phyloP scores from a whole-genome alignment of 164 flowering plant genomes.

The Vitis rotundifolia region DNA sequence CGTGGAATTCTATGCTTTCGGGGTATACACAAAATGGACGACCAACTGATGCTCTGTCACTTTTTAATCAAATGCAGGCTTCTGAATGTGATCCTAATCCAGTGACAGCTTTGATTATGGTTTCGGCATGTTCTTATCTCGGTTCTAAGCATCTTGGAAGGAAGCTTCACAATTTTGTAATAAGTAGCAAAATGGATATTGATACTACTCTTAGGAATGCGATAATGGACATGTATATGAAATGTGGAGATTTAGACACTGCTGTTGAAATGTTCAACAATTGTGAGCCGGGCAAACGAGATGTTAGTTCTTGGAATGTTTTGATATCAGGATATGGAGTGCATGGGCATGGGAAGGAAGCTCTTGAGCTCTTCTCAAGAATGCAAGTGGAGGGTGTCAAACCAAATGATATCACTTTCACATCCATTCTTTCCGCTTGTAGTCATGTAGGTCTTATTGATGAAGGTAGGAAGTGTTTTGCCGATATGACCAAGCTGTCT shows the following conservation, averaged over 20 bases:
- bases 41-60: conserved; percentile 39
- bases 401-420: conserved; percentile 47
- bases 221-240: conserved; percentile 50
- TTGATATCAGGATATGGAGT: conserved; percentile 48
- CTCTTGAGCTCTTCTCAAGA: conserved; percentile 26
- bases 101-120: conserved; percentile 39
- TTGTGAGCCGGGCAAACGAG: conserved; percentile 16
- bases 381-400: conserved; percentile 40
- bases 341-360: conserved; percentile 44
- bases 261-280: conserved; percentile 32
- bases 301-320: conserved; percentile 43
- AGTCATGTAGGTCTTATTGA: conserved; percentile 50
- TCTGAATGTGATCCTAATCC: conserved; percentile 28
- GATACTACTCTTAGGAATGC: conserved; percentile 37
- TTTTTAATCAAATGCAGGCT: conserved; percentile 40
- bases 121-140: conserved; percentile 45
- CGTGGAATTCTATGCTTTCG: conserved; percentile 54
- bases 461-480: conserved; percentile 44
- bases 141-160: conserved; percentile 38
- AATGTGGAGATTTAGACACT: conserved; percentile 44
- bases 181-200: conserved; percentile 17
- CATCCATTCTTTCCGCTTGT: conserved; percentile 45
- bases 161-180: conserved; percentile 33
- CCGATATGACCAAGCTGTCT: conserved; percentile 26
- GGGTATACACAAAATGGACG: conserved; percentile 44